Conservation (phyloP, 106 monocot species). For the Dactylorhiza incarnata region DNA sequence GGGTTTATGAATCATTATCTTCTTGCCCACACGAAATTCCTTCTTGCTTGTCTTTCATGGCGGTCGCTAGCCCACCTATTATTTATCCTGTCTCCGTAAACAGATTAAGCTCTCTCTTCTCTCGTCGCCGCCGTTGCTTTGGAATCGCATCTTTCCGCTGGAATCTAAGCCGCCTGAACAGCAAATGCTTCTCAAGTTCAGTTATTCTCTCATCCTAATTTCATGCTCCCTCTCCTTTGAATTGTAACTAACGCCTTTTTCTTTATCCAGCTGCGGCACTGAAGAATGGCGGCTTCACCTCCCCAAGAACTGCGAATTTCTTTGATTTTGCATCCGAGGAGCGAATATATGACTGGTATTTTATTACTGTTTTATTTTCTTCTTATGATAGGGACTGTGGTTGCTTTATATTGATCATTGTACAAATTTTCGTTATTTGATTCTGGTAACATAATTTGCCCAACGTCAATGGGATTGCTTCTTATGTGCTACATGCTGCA, state of each 20-base stretch:
- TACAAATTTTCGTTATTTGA: too few relatives aligned
- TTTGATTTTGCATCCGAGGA: constrained; percentile 91
- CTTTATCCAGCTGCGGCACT: constrained; percentile 26
- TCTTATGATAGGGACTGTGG: background rate
- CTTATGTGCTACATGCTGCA: too few relatives aligned
- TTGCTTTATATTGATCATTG: background rate
- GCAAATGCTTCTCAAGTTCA: constrained; percentile 25
- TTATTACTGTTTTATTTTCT: background rate
- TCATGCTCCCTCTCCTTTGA: background rate
- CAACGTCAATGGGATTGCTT: background rate
- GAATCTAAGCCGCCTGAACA: constrained; percentile 10
- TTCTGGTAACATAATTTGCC: background rate
- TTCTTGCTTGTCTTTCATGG: constrained; percentile 15
- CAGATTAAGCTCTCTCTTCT: constrained; percentile 29
- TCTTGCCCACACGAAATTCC: background rate
- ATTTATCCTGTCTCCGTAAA: constrained; percentile 24
- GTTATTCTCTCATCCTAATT: background rate
- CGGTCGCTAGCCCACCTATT: constrained; percentile 18
- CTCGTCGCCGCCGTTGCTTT: constrained; percentile 10
- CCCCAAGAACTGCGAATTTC: constrained; percentile 65
- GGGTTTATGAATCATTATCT: background rate
- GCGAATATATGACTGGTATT: constrained; percentile 88
- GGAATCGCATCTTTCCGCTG: constrained; percentile 3
- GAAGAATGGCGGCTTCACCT: constrained; percentile 52
- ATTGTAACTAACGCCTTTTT: background rate